Conservation (phyloP, 1,284 basidiomycete genomes). For the Ceratobasidium sp. region DNA sequence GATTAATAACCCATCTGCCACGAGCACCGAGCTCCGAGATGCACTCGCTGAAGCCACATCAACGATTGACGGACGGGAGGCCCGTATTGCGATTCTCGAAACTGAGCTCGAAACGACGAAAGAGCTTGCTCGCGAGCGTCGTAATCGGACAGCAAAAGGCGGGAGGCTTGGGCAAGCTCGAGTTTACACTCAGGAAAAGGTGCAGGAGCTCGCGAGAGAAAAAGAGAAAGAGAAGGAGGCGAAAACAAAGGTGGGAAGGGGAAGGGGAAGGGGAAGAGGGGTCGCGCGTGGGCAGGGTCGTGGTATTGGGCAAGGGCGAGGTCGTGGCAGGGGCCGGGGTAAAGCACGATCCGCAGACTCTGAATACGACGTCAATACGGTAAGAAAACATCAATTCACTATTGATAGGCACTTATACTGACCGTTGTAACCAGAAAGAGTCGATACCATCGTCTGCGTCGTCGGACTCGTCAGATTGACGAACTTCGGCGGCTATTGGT, state of each 20-base stretch:
- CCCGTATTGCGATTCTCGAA: not conserved
- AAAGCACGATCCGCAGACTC: not conserved
- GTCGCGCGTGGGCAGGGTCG: not conserved
- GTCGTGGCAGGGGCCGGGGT: not conserved
- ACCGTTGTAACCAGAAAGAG: not conserved
- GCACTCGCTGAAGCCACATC: not conserved
- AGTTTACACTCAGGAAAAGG: constrained; percentile 13
- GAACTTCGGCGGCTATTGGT: constrained; percentile 2
- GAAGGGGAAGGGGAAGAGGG: not conserved
- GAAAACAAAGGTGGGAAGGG: not conserved
- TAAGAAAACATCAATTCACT: not conserved
- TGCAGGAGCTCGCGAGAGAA: not conserved
- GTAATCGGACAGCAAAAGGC: not conserved
- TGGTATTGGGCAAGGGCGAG: constrained; percentile 3
- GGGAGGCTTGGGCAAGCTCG: not conserved
- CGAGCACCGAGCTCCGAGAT: not conserved
- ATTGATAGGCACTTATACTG: not conserved
- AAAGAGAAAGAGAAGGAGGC: not conserved
- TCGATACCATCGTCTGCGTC: not conserved
- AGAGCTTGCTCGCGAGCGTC: not conserved
- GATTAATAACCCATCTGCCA: not conserved
- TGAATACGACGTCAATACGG: not conserved
- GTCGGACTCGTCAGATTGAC: not conserved
- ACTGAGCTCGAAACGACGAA: not conserved
- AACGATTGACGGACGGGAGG: not conserved